Percentiles rank a stretch among this genome's conserved stretches.
Evolutionary conservation across 306 rosid species (phyloP).

Genomic region (Arachis stenosperma): DNA sequence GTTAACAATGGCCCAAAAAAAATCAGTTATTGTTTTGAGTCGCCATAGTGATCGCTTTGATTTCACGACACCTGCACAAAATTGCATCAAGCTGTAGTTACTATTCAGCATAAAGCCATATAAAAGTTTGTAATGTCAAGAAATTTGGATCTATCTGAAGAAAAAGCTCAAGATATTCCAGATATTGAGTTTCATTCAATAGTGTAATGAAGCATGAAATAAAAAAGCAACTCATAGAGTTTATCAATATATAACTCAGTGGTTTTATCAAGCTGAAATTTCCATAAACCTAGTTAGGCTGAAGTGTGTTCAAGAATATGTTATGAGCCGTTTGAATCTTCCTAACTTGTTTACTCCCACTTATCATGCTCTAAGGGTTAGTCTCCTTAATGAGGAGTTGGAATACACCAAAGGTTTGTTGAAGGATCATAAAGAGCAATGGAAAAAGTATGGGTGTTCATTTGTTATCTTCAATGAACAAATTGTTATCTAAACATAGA

Average conservation of each 20-base stretch:
- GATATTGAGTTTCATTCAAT: neutral
- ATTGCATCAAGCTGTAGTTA: conserved; percentile 16
- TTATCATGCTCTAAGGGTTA: no score
- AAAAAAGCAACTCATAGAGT: neutral
- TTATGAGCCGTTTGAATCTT: no score
- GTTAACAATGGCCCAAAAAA: conserved; percentile 84
- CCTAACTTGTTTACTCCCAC: no score
- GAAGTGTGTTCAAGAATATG: no score
- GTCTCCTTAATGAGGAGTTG: no score
- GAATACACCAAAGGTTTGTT: no score
- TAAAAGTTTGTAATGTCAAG: neutral
- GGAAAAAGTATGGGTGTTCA: no score
- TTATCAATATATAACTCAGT: no score
- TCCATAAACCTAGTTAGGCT: neutral
- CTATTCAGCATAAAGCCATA: conserved; percentile 1
- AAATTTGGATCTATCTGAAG: conserved; percentile 12
- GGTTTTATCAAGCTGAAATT: neutral
- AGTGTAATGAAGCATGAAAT: neutral
- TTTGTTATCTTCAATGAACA: neutral
- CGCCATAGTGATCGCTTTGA: conserved; percentile 87
- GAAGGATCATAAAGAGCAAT: neutral
- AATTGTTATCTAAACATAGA: neutral
- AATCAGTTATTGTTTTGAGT: conserved; percentile 74
- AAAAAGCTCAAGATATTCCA: conserved; percentile 6
- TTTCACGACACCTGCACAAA: conserved; percentile 73